Base-by-base conservation (phyloP, 2,329 filamentous ascomycete genomes). In the Alternaria arborescens region DNA sequence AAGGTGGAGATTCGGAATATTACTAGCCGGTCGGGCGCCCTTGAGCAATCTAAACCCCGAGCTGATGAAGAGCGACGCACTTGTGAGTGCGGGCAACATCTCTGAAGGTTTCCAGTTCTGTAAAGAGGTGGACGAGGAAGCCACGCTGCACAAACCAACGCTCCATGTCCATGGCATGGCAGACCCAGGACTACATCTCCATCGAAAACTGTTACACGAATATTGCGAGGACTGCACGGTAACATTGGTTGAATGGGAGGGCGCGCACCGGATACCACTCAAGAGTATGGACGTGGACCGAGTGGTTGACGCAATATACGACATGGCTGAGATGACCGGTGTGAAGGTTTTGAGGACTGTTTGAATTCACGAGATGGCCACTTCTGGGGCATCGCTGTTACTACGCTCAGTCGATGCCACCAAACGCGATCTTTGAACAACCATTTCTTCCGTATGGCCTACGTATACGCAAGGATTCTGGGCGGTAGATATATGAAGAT, bases 191-290 rank as follows among this genome's bases (percentile, higher is more conserved):
- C 70, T 93, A 24, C 79, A 85, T 60, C 77, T 86, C 44, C 89
- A 91, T 72, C 78, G 83, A 55, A 79, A 83, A 71, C 70, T 89
- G 66, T 71, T 87, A 52, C 75, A 85, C 8, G 77, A 85, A 52
- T 93, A 89, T 73, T 91, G 88, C 71, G 82, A 86, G 51, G 71
- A 80, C 10, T 83, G 81, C 0, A 86, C 80, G 3, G 80, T 84
- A 6, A 82, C 78, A 40, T 62, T 93, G 46, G 75, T 94, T 1
- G 89, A 93, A 75, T 94, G 91, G 91, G 85, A 91, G 58, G 91
- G 90, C 0, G 84, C 83, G 1, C 91, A 94, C 74, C 80, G 91
- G 6, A 81, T 94, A 50, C 89, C 91, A 2, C 84, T 94, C 60
- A 91, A 90, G 81, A 81, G 79, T 22, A 79, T 77, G 30, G 91